Conservation (phyloP, 1,284 basidiomycete species). For the Leccinum griseonigrum region DNA sequence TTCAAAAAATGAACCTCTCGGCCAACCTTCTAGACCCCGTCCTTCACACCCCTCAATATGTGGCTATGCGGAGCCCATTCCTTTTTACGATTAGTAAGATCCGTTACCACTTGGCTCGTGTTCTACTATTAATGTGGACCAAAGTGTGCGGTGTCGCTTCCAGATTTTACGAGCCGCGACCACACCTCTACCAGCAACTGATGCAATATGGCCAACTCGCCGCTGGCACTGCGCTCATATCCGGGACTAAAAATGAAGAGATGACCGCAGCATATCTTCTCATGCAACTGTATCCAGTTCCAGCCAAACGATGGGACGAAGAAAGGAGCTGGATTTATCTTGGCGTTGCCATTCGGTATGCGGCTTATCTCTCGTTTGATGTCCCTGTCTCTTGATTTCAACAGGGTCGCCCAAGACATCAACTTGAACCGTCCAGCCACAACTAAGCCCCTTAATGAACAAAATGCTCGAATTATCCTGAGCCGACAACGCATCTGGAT, state of each 20-base stretch:
- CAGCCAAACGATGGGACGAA: slow-evolving; percentile 74
- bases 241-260: slow-evolving; percentile 73
- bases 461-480: slow-evolving; percentile 76
- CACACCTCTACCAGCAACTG: slow-evolving; percentile 59
- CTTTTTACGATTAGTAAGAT: slow-evolving; percentile 77
- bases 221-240: slow-evolving; percentile 69
- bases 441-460: slow-evolving; percentile 64
- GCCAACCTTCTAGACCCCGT: slow-evolving; percentile 68
- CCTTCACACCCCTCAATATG: slow-evolving; percentile 73
- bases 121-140: slow-evolving; percentile 5
- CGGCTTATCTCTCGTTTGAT: not conserved
- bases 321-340: slow-evolving; percentile 79
- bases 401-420: slow-evolving; percentile 76
- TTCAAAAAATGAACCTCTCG: slow-evolving; percentile 72
- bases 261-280: slow-evolving; percentile 72
- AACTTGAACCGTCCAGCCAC: slow-evolving; percentile 78
- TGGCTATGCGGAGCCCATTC: slow-evolving; percentile 72
- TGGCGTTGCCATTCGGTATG: slow-evolving; percentile 71
- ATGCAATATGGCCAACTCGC: slow-evolving; percentile 73
- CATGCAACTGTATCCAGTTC: slow-evolving; percentile 70
- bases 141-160: slow-evolving; percentile 82
- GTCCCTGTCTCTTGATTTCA: slow-evolving; percentile 3
- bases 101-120: not conserved
- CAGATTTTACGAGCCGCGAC: slow-evolving; percentile 64
- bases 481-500: slow-evolving; percentile 88